A percentile compares a stretch with the other conserved stretches of the same genome.
These are phyloP conservation scores for Malassezia psittaci DNA, from an alignment of 1,284 basidiomycete genomes.

Conservation along the genomic window DNA sequence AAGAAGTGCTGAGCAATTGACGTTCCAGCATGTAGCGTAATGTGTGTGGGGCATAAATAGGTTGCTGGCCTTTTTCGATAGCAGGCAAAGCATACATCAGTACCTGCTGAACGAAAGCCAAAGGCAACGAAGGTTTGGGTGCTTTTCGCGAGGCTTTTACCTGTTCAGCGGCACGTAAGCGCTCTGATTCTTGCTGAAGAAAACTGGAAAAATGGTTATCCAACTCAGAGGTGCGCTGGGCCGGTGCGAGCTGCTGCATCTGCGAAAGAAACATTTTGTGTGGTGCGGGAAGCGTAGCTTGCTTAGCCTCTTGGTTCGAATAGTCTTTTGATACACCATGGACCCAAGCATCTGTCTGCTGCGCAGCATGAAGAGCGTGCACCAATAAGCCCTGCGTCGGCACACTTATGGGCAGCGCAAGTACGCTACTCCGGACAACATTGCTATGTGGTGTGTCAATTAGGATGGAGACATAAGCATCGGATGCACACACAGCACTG, in stretches of 20 bases:
- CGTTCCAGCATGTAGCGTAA: slow-evolving; percentile 17
- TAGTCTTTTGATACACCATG: background rate
- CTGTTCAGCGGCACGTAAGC: slow-evolving; percentile 2
- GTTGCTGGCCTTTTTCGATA: background rate
- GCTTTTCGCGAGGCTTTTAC: slow-evolving; percentile 15
- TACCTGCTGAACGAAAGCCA: slow-evolving; percentile 2
- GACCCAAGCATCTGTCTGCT: slow-evolving; percentile 14
- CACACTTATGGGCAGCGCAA: slow-evolving; percentile 14
- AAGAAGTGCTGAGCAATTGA: slow-evolving; percentile 4
- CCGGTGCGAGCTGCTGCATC: background rate
- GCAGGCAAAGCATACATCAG: slow-evolving; percentile 7
- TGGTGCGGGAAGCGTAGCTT: background rate
- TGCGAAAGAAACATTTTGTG: background rate
- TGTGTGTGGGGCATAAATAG: slow-evolving; percentile 7
- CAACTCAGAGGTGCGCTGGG: background rate
- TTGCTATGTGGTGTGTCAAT: slow-evolving; percentile 4
- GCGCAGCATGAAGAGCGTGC: slow-evolving; percentile 12
- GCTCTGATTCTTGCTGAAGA: slow-evolving; percentile 2
- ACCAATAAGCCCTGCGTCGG: slow-evolving; percentile 7
- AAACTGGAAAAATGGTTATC: slow-evolving; percentile 4
- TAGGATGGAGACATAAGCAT: slow-evolving; percentile 9
- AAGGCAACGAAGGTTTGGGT: slow-evolving; percentile 7
- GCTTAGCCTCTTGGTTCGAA: background rate
- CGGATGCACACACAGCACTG: background rate
- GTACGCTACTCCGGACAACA: background rate